Evolutionary conservation across 371 early-diverging fungal genomes (phyloP).

Genomic region (Mucor sp.): DNA sequence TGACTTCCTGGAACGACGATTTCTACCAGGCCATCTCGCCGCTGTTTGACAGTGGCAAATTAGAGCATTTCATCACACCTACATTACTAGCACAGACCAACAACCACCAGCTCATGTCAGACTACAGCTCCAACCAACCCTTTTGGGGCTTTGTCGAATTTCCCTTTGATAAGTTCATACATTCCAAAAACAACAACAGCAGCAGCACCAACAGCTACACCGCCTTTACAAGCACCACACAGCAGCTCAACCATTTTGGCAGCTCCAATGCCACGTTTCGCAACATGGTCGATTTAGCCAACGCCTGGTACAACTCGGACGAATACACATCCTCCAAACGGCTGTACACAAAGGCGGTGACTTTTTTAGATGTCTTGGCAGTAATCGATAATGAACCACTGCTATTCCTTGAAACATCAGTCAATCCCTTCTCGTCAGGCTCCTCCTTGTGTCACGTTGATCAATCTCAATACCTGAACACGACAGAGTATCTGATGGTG

Average conservation of each 20-base stretch:
- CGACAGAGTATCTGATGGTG: slow-evolving; percentile 46
- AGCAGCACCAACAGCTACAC: background rate
- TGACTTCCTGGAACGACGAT: slow-evolving; percentile 54
- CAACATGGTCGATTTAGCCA: slow-evolving; percentile 34
- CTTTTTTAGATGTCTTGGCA: slow-evolving; percentile 16
- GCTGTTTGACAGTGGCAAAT: slow-evolving; percentile 10
- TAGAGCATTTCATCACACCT: slow-evolving; percentile 30
- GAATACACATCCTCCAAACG: slow-evolving; percentile 5
- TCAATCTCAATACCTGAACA: slow-evolving; percentile 19
- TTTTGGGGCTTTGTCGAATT: slow-evolving; percentile 54
- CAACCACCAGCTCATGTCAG: slow-evolving; percentile 7
- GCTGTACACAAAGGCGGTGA: slow-evolving; percentile 24
- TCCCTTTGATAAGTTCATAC: slow-evolving; percentile 40
- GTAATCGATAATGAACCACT: slow-evolving; percentile 11
- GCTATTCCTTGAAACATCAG: slow-evolving; percentile 36
- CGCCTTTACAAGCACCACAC: slow-evolving; percentile 20
- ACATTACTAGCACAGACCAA: slow-evolving; percentile 27
- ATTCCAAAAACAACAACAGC: background rate
- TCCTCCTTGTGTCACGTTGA: slow-evolving; percentile 49
- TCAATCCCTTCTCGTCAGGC: slow-evolving; percentile 38
- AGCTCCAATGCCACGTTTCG: slow-evolving; percentile 32
- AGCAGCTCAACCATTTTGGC: slow-evolving; percentile 27
- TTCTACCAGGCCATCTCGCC: slow-evolving; percentile 17
- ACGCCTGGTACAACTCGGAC: slow-evolving; percentile 32
- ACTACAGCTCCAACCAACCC: slow-evolving; percentile 21